Evolutionary conservation across 2,329 filamentous ascomycete species (phyloP), one percentile per base, ranked within the genome.

Genomic region (Fusarium austroafricanum): DNA sequence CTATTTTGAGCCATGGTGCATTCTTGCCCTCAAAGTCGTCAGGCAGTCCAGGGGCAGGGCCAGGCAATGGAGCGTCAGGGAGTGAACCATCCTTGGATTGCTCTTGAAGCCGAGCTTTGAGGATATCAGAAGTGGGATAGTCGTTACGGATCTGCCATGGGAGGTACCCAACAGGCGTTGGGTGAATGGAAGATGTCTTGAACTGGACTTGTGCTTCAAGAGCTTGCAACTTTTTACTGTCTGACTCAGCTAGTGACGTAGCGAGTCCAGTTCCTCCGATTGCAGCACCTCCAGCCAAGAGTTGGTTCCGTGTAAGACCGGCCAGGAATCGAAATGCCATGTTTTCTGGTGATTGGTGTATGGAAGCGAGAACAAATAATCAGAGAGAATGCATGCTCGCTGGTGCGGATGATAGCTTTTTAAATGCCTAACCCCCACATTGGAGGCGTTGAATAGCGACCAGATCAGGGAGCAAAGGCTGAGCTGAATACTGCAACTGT

Each of bases 11-110:
- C 52, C 52, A 55, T 3, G 52, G 43, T 10, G 52, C 33, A 15
- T 51, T 40, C 17, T 55, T 15, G 5, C 44, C 52, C 15, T 55
- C 44, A 26, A 55, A 55, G 17, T 55, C 44, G 12, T 23, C 33
- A 3, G 11, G 18, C 3, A 47, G 10, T 18, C 44, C 35, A 5
- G 44, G 18, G n/a, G 52, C 12, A 14, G 50, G 39, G 12, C 29
- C 12, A 6, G 47, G 35, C 11, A 35, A 42, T 10, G 47, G 47
- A 10, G 23, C 35, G 5, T 51, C 10, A 4, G 35, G 35, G 5
- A 39, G 35, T n/a, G 14, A 49, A 12, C 5, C 31, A 11, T 49
- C n/a, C 14, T 35, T 31, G 17, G 15, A 26, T 18, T 46, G 28
- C 49, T 29, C 23, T 14, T 29, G 17, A 8, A 50, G 35, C 8